phyloP scores from a whole-genome alignment of 805 yeast genomes.

The Ogataea parapolymorpha region DNA sequence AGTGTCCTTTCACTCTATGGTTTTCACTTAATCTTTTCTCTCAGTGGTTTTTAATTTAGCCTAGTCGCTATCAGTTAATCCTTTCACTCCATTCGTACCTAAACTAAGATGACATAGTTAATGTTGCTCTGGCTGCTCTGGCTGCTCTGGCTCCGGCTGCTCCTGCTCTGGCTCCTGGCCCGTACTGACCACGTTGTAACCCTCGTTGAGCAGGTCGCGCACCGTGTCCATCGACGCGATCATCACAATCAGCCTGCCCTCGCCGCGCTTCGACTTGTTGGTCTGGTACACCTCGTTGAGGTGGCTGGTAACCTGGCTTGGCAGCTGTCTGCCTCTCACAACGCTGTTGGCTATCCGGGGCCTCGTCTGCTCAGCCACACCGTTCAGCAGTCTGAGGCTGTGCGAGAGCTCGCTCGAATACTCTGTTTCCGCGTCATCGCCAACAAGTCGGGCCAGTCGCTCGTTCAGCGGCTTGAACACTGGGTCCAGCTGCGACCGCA shows the following conservation, averaged over 20 bases:
- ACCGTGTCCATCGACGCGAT: constrained; percentile 34
- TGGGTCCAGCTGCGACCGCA: constrained; percentile 63
- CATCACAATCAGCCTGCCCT: constrained; percentile 29
- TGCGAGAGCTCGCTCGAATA: constrained; percentile 55
- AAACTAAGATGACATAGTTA: constrained; percentile 17
- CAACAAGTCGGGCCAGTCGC: constrained; percentile 43
- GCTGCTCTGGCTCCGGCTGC: constrained; percentile 1
- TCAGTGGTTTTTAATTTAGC: too few relatives aligned
- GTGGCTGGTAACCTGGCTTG: constrained; percentile 35
- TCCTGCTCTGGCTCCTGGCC: not conserved
- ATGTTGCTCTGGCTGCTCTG: not conserved
- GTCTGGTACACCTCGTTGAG: constrained; percentile 37
- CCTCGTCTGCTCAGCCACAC: constrained; percentile 37
- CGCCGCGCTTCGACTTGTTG: constrained; percentile 39
- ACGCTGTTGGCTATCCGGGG: constrained; percentile 34
- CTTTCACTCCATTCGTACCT: constrained; percentile 5
- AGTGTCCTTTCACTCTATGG: constrained; percentile 1
- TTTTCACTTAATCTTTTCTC: too few relatives aligned
- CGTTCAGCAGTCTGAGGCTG: constrained; percentile 40
- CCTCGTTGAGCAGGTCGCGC: constrained; percentile 21
- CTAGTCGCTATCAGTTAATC: too few relatives aligned
- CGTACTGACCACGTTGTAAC: constrained; percentile 17
- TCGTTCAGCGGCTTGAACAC: constrained; percentile 59
- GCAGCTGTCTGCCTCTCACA: constrained; percentile 30
- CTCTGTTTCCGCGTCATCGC: constrained; percentile 3